These are phyloP conservation scores for Pseudocercospora pini-densiflorae DNA, from an alignment of 2,329 filamentous ascomycete species.

Conservation along the genomic window DNA sequence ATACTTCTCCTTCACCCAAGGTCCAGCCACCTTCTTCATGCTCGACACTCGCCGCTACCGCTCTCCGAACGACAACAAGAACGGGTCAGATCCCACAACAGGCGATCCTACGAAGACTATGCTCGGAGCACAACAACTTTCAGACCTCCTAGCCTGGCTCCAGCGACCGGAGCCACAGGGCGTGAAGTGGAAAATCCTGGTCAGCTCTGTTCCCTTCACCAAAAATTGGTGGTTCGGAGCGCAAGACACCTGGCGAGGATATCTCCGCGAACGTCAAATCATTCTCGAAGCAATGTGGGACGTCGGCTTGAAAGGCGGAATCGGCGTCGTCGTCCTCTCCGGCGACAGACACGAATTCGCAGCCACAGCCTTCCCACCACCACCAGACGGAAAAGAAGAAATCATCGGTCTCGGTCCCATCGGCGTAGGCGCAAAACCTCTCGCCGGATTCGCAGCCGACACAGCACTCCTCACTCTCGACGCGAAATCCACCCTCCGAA, in stretches of 20 bases:
- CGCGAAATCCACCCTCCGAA: constrained; percentile 25
- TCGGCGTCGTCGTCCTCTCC: constrained; percentile 82
- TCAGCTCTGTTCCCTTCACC: constrained; percentile 90
- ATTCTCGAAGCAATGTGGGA: constrained; percentile 94
- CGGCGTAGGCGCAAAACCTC: constrained; percentile 30
- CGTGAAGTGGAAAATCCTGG: constrained; percentile 91
- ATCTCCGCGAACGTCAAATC: constrained; percentile 75
- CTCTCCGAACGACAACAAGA: constrained; percentile 64
- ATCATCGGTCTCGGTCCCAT: constrained; percentile 34
- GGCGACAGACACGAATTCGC: constrained; percentile 98
- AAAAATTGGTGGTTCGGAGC: constrained; percentile 95
- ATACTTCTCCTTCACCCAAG: constrained; percentile 88
- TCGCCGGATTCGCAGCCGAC: constrained; percentile 13
- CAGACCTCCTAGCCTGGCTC: constrained; percentile 79
- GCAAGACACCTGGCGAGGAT: constrained; percentile 93
- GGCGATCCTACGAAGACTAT: constrained; percentile 70
- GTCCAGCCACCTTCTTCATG: constrained; percentile 92
- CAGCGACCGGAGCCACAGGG: constrained; percentile 71
- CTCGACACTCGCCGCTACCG: constrained; percentile 90
- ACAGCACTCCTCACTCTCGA: constrained; percentile 22
- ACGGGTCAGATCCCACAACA: constrained; percentile 60
- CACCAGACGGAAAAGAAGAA: constrained; percentile 55
- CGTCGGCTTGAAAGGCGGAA: constrained; percentile 67
- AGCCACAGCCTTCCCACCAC: constrained; percentile 73
- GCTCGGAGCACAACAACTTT: constrained; percentile 78